Base-by-base conservation (phyloP, 495 filamentous ascomycete species). In the Trichoderma gamsii region DNA sequence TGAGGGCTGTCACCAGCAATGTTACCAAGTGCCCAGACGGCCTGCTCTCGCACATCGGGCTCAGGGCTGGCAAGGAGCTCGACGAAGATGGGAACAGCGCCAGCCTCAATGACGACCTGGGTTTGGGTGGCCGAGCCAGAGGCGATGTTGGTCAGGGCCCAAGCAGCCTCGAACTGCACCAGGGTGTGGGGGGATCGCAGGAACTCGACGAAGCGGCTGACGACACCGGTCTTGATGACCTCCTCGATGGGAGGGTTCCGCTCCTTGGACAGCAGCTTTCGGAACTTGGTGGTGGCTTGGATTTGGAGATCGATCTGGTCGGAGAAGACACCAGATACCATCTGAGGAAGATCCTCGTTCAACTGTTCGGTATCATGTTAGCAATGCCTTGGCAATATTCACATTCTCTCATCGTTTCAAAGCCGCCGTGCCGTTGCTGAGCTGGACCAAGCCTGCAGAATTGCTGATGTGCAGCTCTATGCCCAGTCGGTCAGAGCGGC, bases 111-210 rank as follows among this genome's bases (percentile, higher is more conserved):
- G 73, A 99, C 96, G 18, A 97, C 95, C 78, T 99, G 94, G 66
- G 96, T 99, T 79, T 99, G 96, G 71, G 92, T 89, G 51, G 96
- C 94, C 68, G 93, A 97, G 71, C 96, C 96, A 43, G 93, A 97
- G 63, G 96, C 96, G 80, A 99, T 99, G 83, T 99, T 99, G 80
- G 96, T 99, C 75, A 99, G 83, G 71, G 96, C 96, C 96, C 96
- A 99, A 12, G 96, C 96, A 72, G 96, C 95, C 81, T 99, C 96
- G 77, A 99, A 99, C 80, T 99, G 96, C 64, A 99, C 96, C 29
- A 99, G 85, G 41, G 96, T 99, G 77, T 99, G 96, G 66, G 96
- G 96, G 38, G 96, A 99, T 67, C 92, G 90, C 66, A 99, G 92
- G 81, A 99, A 99, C 78, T 97, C 91, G 75, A 99, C 96, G 75